phyloP scores from a whole-genome alignment of 306 rosid genomes.

The Castanopsis chinensis region DNA sequence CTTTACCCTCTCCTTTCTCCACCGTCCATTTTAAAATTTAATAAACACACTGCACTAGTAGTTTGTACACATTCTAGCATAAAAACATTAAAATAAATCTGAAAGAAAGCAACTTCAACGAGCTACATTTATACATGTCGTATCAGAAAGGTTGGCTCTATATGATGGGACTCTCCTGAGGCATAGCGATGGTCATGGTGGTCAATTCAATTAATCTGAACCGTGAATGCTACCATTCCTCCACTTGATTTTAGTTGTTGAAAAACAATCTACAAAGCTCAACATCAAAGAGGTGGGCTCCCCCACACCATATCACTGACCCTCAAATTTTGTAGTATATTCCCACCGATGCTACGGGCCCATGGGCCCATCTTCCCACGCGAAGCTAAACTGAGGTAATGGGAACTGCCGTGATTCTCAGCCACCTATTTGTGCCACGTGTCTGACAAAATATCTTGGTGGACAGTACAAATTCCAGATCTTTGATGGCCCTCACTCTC shows the following conservation, averaged over 20 bases:
- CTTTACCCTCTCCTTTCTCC: neutral
- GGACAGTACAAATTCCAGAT: neutral
- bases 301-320: neutral
- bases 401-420: neutral
- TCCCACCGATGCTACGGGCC: slow-evolving; percentile 8
- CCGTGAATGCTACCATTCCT: neutral
- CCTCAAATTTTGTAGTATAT: neutral
- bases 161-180: neutral
- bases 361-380: neutral
- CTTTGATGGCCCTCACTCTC: neutral
- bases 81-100: neutral
- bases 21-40: slow-evolving; percentile 4
- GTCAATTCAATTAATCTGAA: neutral
- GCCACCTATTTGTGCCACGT: slow-evolving; percentile 14
- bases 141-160: neutral
- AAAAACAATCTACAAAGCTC: no score
- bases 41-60: neutral
- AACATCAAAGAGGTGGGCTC: neutral
- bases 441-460: neutral
- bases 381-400: neutral
- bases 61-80: neutral
- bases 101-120: neutral
- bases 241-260: neutral
- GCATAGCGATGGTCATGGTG: no score
- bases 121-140: neutral